These are phyloP conservation scores for Ustilaginoidea virens DNA, from an alignment of 2,329 filamentous ascomycete genomes.

Conservation along the genomic window DNA sequence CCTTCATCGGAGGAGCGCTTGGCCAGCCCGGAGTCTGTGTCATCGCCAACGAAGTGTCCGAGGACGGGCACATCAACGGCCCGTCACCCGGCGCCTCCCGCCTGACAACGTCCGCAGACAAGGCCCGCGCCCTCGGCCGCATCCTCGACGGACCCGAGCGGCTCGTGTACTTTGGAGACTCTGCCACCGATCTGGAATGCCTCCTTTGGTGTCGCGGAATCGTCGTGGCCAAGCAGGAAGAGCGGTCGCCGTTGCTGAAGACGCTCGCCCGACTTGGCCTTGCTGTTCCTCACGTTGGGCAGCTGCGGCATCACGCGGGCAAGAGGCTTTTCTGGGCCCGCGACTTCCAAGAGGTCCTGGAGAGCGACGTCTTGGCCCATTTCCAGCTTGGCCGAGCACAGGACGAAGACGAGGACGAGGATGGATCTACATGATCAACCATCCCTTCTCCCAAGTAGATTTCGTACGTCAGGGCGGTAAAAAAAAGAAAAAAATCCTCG, in stretches of 20 bases:
- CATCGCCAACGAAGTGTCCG: slow-evolving; percentile 27
- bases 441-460: too few species aligned
- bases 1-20: slow-evolving; percentile 31
- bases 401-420: too few species aligned
- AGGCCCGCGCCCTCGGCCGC: slow-evolving; percentile 24
- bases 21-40: slow-evolving; percentile 17
- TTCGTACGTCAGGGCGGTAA: too few species aligned
- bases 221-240: slow-evolving; percentile 25
- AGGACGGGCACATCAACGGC: slow-evolving; percentile 25
- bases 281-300: slow-evolving; percentile 20
- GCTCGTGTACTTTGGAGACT: slow-evolving; percentile 43
- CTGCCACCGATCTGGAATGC: slow-evolving; percentile 39
- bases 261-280: slow-evolving; percentile 22
- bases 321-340: background rate
- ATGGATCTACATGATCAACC: too few species aligned
- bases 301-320: slow-evolving; percentile 3
- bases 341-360: background rate
- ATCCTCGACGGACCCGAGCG: slow-evolving; percentile 10
- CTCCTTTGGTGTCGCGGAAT: slow-evolving; percentile 29
- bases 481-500: too few species aligned
- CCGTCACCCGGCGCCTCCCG: slow-evolving; percentile 15
- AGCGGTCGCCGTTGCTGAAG: slow-evolving; percentile 16
- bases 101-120: slow-evolving; percentile 27
- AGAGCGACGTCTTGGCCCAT: background rate
- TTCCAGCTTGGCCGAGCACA: background rate